Evolutionary conservation across 2,329 filamentous ascomycete genomes (phyloP), one percentile per base, ranked within the genome.

Genomic region (Apiospora malaysiana): DNA sequence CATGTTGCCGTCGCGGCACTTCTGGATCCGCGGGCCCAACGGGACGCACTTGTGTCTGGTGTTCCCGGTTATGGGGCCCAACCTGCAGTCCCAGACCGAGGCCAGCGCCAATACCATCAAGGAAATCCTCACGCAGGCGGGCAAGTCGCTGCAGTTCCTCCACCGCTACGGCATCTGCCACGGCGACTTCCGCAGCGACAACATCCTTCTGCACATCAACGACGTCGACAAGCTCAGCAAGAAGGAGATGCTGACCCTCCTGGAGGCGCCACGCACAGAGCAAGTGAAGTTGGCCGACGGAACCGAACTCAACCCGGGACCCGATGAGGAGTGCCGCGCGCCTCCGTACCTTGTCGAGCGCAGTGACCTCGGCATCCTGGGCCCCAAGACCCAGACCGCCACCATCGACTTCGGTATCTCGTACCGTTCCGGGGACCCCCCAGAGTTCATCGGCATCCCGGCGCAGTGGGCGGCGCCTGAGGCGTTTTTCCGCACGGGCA

Each of bases 141-240:
- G 27, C 2, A 32, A 37, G 25, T 42, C 66, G 16, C 68, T 69
- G 37, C 42, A 32, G 10, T 63, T 45, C 25, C 51, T 69, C 0
- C 68, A 69, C 23, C 25, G 37, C 9, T 16, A 49, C 23, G 47
- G 56, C n/a, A 68, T 71, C 18, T 71, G 70, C 46, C 70, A 71
- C 32, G 70, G 68, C 40, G 70, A 71, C 23, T 69, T 69, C 45
- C 32, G 59, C 23, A 66, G 45, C 10, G 23, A 42, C 37, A 71
- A 69, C 23, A 49, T 71, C 14, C 46, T 71, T 16, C 59, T 71
- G 32, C 47, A 63, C 59, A 3, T 71, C n/a, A 32, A 59, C 27
- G 40, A 66, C 43, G 68, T 66, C 49, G 69, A 51, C 5, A 45
- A 59, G n/a, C 32, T 70, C 42, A 68, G 49, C 51, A 66, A 40